Evolutionary conservation across 768 basidiomycete genomes (phyloP).

Genomic region (Russula griseocarnosa): DNA sequence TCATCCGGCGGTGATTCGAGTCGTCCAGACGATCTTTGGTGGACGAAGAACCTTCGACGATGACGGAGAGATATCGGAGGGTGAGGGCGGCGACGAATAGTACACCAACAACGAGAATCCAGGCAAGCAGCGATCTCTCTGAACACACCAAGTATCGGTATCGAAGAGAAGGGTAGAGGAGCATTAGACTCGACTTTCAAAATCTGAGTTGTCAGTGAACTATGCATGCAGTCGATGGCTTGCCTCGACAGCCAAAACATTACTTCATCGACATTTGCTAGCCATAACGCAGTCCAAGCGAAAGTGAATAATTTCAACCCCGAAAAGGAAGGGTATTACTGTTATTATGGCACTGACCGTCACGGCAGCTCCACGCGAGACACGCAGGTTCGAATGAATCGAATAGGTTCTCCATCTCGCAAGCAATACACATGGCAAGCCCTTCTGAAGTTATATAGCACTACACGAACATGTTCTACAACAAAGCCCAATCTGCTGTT

Average conservation of each 20-base stretch:
- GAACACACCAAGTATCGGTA: background rate
- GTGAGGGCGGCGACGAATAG: conserved; percentile 1
- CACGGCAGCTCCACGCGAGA: background rate
- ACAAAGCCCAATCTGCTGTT: background rate
- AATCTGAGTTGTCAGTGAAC: background rate
- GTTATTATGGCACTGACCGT: too few species aligned
- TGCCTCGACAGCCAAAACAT: background rate
- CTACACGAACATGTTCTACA: background rate
- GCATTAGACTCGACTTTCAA: background rate
- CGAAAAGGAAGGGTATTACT: background rate
- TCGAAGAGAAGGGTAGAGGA: background rate
- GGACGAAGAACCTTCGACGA: background rate
- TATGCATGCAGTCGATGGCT: background rate
- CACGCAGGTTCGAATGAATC: background rate
- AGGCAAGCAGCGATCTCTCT: background rate
- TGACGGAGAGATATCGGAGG: conserved; percentile 6
- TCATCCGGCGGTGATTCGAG: background rate
- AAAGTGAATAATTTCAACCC: background rate
- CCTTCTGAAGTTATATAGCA: background rate
- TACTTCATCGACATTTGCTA: too few species aligned
- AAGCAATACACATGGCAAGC: background rate
- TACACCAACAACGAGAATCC: background rate
- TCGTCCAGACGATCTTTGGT: background rate
- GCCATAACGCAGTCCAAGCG: too few species aligned
- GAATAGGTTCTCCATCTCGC: background rate